Percentiles rank a stretch among this genome's conserved stretches.
Evolutionary conservation across 768 basidiomycete species (phyloP).

Genomic region (Pleurotus ostreatus): DNA sequence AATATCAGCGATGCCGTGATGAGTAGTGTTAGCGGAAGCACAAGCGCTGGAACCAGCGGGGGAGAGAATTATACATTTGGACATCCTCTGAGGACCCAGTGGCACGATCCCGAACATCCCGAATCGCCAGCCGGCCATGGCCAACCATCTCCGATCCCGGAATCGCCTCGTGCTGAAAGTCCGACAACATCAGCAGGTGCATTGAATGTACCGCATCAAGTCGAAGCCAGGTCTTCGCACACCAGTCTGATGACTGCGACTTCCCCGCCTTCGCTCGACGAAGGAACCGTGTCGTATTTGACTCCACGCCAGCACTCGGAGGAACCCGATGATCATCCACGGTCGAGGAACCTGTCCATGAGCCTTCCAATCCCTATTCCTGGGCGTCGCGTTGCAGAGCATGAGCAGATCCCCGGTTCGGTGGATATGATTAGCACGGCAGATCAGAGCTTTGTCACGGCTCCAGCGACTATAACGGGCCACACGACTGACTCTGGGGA

Average conservation of each 20-base stretch:
- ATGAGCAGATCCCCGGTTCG: slow-evolving; percentile 18
- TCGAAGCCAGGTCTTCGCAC: slow-evolving; percentile 3
- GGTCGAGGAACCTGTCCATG: slow-evolving; percentile 10
- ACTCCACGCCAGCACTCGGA: slow-evolving; percentile 4
- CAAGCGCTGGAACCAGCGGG: slow-evolving; percentile 10
- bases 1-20: slow-evolving; percentile 15
- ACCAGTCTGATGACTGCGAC: background rate
- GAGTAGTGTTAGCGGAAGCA: slow-evolving; percentile 16
- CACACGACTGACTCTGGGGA: slow-evolving; percentile 48
- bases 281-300: slow-evolving; percentile 14
- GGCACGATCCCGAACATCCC: slow-evolving; percentile 22
- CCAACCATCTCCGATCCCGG: slow-evolving; percentile 12
- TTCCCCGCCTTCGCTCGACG: slow-evolving; percentile 2
- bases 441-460: slow-evolving; percentile 64
- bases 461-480: slow-evolving; percentile 54
- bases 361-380: slow-evolving; percentile 19
- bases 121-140: slow-evolving; percentile 13
- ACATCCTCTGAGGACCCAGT: slow-evolving; percentile 42
- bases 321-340: slow-evolving; percentile 8
- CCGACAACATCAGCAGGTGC: background rate
- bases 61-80: slow-evolving; percentile 72
- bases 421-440: slow-evolving; percentile 63
- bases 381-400: slow-evolving; percentile 11
- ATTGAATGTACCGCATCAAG: slow-evolving; percentile 5
- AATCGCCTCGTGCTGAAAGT: slow-evolving; percentile 3